Conservation (phyloP, 2,329 filamentous ascomycete genomes). For the Alternaria incomplexa region DNA sequence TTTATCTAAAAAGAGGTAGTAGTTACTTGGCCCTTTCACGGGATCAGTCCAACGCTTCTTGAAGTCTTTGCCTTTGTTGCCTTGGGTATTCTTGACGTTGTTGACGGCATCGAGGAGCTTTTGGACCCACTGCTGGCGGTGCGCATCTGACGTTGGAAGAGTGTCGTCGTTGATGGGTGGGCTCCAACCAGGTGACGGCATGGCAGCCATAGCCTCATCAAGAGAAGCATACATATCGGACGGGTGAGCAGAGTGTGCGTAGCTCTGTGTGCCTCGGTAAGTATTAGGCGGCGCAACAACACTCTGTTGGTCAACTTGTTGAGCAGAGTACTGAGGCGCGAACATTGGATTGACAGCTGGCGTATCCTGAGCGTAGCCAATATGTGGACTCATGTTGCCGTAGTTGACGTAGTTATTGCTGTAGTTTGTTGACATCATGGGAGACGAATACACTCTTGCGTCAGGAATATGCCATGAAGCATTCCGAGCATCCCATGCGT, state of each 20-base stretch:
- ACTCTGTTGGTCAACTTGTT: background rate
- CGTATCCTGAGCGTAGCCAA: background rate
- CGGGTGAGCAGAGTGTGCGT: background rate
- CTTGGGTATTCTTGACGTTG: background rate
- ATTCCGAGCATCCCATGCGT: background rate
- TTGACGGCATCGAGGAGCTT: slow-evolving; percentile 7
- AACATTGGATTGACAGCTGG: background rate
- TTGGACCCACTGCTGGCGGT: slow-evolving; percentile 1
- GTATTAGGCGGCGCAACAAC: background rate
- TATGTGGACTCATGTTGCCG: background rate
- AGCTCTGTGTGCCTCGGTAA: background rate
- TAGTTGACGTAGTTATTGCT: background rate
- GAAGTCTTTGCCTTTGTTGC: background rate
- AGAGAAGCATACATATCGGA: background rate
- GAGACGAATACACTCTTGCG: background rate
- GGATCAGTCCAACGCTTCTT: background rate
- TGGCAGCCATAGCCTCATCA: background rate
- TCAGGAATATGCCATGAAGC: background rate
- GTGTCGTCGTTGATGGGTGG: slow-evolving; percentile 2
- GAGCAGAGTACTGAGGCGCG: background rate
- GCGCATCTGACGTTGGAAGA: background rate
- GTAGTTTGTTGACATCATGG: background rate
- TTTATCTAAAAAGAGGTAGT: background rate
- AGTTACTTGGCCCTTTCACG: background rate
- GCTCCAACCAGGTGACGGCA: background rate